These are phyloP conservation scores for Acanthamoeba sp. DNA, from an alignment of 208 protist species.

Conservation along the genomic window DNA sequence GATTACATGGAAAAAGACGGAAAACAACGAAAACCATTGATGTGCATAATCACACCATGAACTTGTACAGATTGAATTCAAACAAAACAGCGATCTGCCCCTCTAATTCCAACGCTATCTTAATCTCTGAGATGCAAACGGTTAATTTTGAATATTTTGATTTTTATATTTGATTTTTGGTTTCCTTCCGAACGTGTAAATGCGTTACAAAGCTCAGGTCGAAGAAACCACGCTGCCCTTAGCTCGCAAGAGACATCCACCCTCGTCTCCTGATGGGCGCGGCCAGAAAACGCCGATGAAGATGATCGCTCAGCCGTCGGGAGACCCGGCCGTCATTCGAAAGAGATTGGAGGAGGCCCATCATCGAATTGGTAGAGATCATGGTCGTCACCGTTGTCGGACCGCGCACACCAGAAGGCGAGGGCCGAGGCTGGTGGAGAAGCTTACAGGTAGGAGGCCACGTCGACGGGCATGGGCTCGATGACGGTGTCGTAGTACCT, in stretches of 20 bases:
- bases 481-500: conserved; percentile 99
- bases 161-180: conserved; percentile 66
- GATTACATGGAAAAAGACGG: conserved; percentile 21
- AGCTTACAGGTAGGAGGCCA: conserved; percentile 84
- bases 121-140: too few relatives aligned
- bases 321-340: not conserved
- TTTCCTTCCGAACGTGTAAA: conserved; percentile 41
- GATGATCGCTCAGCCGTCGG: not conserved
- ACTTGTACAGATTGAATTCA: conserved; percentile 3
- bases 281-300: not conserved
- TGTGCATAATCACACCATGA: not conserved
- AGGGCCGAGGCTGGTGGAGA: not conserved
- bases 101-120: too few relatives aligned
- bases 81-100: too few relatives aligned
- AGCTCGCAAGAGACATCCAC: not conserved
- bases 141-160: conserved; percentile 27
- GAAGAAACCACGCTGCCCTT: conserved; percentile 48
- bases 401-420: not conserved
- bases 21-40: too few relatives aligned
- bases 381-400: not conserved
- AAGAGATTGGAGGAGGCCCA: not conserved
- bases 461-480: conserved; percentile 99
- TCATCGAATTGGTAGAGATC: not conserved
- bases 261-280: not conserved
- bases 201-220: conserved; percentile 25